Percentiles rank a stretch among this genome's conserved stretches.
These are phyloP conservation scores for Coemansia sp. DNA, from an alignment of 192 early-diverging fungal species.

Conservation along the genomic window DNA sequence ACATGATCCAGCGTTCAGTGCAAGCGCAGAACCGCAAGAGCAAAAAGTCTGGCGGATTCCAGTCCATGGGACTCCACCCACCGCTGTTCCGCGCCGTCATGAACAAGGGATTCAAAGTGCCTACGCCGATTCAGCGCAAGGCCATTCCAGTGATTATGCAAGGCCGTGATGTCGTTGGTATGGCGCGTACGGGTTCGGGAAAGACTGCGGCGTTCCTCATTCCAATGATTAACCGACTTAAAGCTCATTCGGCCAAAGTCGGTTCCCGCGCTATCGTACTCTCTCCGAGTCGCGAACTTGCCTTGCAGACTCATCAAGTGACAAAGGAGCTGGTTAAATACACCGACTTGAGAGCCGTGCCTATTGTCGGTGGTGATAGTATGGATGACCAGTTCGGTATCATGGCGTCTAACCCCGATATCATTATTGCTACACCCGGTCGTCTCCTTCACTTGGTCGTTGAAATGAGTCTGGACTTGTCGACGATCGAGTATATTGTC, in stretches of 20 bases:
- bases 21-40: slow-evolving; percentile 81
- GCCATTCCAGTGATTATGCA: slow-evolving; percentile 90
- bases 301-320: slow-evolving; percentile 94
- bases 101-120: slow-evolving; percentile 95
- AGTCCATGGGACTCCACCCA: slow-evolving; percentile 92
- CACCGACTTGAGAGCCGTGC: slow-evolving; percentile 85
- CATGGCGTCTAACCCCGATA: slow-evolving; percentile 93
- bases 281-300: slow-evolving; percentile 95
- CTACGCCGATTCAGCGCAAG: slow-evolving; percentile 98
- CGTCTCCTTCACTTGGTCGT: slow-evolving; percentile 82
- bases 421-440: slow-evolving; percentile 84
- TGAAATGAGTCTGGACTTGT: slow-evolving; percentile 86
- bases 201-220: slow-evolving; percentile 97
- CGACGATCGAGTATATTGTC: slow-evolving; percentile 91
- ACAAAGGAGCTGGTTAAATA: slow-evolving; percentile 89
- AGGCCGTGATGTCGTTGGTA: slow-evolving; percentile 93
- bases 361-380: slow-evolving; percentile 94
- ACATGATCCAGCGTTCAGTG: slow-evolving; percentile 42
- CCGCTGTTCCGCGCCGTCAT: slow-evolving; percentile 82
- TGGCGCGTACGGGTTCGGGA: slow-evolving; percentile 98
- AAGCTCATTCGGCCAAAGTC: slow-evolving; percentile 85
- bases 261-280: slow-evolving; percentile 81
- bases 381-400: slow-evolving; percentile 97
- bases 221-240: slow-evolving; percentile 86
- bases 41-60: slow-evolving; percentile 97